Base-by-base conservation (phyloP, 1,284 basidiomycete species). In the Cryptococcus wingfieldii region DNA sequence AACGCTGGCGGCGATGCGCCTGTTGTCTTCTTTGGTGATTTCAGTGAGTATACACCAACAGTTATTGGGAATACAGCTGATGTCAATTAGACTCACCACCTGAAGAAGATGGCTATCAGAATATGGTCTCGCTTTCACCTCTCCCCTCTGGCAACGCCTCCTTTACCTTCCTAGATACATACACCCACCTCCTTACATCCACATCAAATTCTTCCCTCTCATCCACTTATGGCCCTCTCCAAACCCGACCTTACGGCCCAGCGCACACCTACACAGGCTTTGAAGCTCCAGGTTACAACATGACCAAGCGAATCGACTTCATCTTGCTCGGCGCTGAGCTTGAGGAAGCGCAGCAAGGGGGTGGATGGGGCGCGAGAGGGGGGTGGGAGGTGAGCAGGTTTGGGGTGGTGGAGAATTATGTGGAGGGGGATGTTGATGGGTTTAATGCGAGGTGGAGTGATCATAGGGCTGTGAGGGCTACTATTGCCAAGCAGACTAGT, bases 361-460 rank as follows among this genome's bases (percentile, higher is more conserved):
- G 31, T 34, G 31, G 31, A 10, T 34, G 31, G 31, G 31, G 31
- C 31, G 55, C 50, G 4, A 37, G 16, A 9, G 71, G 68, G 5
- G 65, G 61, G 1, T 73, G 68, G 65, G 23, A 31, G 31, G 59
- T 67, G 8, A 54, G 46, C 7, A 61, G 65, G 53, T 71, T 69
- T 58, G 68, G 64, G 2, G 67, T 67, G 51, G 39, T 72, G 12
- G 72, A 75, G 48, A 75, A 75, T 54, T 67, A 64, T 62, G 56
- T 74, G 5, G 69, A 72, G 56, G 67, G 62, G 14, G 72, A 72
- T 50, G 45, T 37, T 12, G 55, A 58, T 34, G 70, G 70, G 0
- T 75, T 70, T 68, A 57, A 51, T 38, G 73, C 71, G 1, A 65
- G 70, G 28, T 73, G 71, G 70, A 74, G 71, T 47, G 73, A 75